Conservation (phyloP, 345 rosid genomes). For the Litchi chinensis region DNA sequence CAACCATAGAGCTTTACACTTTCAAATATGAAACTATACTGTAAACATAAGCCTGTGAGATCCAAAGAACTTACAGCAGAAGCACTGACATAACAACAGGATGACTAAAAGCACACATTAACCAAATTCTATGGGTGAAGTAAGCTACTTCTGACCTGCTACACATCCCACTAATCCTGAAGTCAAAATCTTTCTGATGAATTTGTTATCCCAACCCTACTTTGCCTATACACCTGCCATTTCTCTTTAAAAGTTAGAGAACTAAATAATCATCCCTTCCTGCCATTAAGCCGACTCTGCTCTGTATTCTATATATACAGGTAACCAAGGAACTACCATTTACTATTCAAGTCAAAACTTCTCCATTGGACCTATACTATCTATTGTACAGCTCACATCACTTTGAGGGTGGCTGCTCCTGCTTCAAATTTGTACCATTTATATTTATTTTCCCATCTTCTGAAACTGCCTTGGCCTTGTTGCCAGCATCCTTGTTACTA, state of each 20-base stretch:
- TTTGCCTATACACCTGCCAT: constrained; percentile 20
- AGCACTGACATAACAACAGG: background rate
- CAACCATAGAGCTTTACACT: constrained; percentile 2
- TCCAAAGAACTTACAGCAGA: background rate
- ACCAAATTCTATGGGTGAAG: background rate
- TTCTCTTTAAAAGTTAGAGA: background rate
- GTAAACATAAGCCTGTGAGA: background rate
- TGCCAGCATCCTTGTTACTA: background rate
- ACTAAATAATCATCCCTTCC: background rate
- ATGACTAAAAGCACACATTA: background rate
- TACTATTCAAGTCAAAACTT: constrained; percentile 6
- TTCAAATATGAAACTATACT: background rate
- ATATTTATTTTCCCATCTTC: background rate
- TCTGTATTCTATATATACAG: constrained; percentile 16
- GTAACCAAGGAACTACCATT: background rate
- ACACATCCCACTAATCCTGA: background rate
- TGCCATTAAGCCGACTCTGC: background rate
- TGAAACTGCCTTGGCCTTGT: background rate
- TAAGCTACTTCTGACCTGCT: constrained; percentile 8
- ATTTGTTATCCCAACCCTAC: background rate
- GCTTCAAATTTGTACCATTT: background rate
- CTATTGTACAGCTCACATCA: constrained; percentile 10
- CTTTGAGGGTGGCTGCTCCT: background rate
- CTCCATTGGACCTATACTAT: background rate
- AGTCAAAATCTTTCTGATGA: background rate